Evolutionary conservation across 192 early-diverging fungal genomes (phyloP).

Genomic region (Podila horticola): DNA sequence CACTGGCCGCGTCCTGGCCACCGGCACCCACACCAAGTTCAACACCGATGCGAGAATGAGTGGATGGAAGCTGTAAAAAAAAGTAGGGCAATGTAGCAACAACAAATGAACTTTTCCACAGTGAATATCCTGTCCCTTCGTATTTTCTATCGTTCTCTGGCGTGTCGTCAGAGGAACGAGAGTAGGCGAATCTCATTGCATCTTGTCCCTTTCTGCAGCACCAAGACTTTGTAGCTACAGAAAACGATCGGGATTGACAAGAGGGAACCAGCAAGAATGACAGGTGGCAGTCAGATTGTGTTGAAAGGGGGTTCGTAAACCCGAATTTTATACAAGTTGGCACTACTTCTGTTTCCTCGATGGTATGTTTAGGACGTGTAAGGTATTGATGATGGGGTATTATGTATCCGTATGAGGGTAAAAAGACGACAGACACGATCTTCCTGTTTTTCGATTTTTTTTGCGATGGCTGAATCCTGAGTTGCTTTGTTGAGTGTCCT

Average conservation of each 20-base stretch:
- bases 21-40: slow-evolving; percentile 48
- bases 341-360: neutral
- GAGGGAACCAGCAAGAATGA: no score
- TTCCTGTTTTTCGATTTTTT: slow-evolving; percentile 7
- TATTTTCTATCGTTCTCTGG: no score
- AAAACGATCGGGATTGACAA: no score
- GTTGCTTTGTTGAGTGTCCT: slow-evolving; percentile 16
- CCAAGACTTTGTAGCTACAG: no score
- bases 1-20: slow-evolving; percentile 33
- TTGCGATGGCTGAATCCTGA: no score
- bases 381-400: neutral
- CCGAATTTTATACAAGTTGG: neutral
- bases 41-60: slow-evolving; percentile 50
- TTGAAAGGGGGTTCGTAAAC: neutral
- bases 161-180: no score
- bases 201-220: no score
- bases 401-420: neutral
- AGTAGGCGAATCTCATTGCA: no score
- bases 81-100: neutral
- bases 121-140: neutral
- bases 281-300: no score
- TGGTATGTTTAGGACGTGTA: neutral
- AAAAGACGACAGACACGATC: neutral
- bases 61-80: slow-evolving; percentile 30
- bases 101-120: neutral